These are phyloP conservation scores for Pseudocercospora pini-densiflorae DNA, from an alignment of 2,329 filamentous ascomycete genomes.

Conservation along the genomic window DNA sequence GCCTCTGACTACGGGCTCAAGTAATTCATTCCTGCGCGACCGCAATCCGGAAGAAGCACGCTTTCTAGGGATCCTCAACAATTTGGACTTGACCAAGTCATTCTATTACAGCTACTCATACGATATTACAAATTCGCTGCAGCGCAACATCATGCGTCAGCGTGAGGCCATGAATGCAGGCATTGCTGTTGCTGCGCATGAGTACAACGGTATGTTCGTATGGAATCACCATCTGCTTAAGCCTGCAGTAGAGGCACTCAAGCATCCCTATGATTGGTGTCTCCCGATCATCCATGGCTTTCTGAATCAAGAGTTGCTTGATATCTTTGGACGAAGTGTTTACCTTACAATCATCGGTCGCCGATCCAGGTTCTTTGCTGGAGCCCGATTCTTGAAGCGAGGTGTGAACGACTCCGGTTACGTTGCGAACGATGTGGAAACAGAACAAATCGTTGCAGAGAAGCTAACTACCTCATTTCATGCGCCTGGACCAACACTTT, in stretches of 20 bases:
- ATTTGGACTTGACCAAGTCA: conserved; percentile 84
- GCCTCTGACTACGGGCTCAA: conserved; percentile 74
- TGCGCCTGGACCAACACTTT: conserved; percentile 81
- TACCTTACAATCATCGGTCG: conserved; percentile 94
- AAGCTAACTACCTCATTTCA: conserved; percentile 95
- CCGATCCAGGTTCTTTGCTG: conserved; percentile 90
- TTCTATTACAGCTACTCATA: conserved; percentile 99
- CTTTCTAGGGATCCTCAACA: conserved; percentile 86
- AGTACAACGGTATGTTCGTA: conserved; percentile 94
- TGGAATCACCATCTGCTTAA: conserved; percentile 92
- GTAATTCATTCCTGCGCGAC: conserved; percentile 73
- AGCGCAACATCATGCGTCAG: conserved; percentile 87
- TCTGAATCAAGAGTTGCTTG: conserved; percentile 78
- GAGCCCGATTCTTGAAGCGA: conserved; percentile 90
- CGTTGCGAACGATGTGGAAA: conserved; percentile 98
- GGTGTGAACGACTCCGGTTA: conserved; percentile 94
- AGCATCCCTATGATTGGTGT: conserved; percentile 93
- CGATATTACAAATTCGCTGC: conserved; percentile 88
- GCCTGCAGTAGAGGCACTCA: conserved; percentile 71
- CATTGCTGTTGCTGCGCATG: conserved; percentile 58
- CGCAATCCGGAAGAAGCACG: conserved; percentile 86
- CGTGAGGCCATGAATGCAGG: conserved; percentile 72
- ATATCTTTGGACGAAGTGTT: conserved; percentile 82
- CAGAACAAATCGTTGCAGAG: conserved; percentile 96
- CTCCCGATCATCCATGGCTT: conserved; percentile 95